phyloP scores from a whole-genome alignment of 768 basidiomycete species.

The Russula abietina region DNA sequence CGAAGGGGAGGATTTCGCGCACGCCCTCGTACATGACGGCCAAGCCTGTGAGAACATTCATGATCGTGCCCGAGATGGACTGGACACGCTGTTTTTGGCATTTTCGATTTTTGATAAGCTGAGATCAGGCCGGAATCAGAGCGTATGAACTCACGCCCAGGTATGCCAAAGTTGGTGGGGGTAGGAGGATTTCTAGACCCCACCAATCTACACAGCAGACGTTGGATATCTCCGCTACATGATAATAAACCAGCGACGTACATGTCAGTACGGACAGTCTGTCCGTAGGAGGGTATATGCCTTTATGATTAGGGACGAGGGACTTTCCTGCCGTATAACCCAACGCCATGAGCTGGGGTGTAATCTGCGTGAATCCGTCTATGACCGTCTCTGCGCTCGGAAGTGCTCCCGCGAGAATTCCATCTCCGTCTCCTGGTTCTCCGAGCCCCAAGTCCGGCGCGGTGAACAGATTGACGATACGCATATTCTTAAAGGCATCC shows the following conservation, averaged over 20 bases:
- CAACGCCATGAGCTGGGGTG: conserved; percentile 70
- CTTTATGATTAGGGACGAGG: conserved; percentile 60
- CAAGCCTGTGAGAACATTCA: conserved; percentile 72
- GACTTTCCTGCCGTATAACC: conserved; percentile 69
- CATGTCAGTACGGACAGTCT: conserved; percentile 75
- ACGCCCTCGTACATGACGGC: conserved; percentile 66
- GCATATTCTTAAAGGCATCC: conserved; percentile 51
- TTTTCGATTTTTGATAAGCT: not conserved
- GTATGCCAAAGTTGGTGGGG: conserved; percentile 58
- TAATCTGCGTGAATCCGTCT: conserved; percentile 61
- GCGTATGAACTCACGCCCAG: conserved; percentile 42
- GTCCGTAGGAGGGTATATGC: conserved; percentile 67
- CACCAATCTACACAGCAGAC: conserved; percentile 65
- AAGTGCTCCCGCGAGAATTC: conserved; percentile 66
- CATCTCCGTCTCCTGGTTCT: conserved; percentile 60
- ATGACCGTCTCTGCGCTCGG: conserved; percentile 70
- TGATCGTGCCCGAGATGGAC: conserved; percentile 54
- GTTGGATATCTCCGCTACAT: not conserved
- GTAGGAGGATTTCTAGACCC: conserved; percentile 76
- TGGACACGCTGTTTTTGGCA: conserved; percentile 41
- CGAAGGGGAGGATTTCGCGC: conserved; percentile 76
- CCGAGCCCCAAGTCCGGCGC: conserved; percentile 66
- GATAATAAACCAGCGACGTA: conserved; percentile 34
- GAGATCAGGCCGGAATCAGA: not conserved
- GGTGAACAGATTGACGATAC: conserved; percentile 52